phyloP scores from a whole-genome alignment of 2,329 filamentous ascomycete genomes.

The Pseudogymnoascus sp. region DNA sequence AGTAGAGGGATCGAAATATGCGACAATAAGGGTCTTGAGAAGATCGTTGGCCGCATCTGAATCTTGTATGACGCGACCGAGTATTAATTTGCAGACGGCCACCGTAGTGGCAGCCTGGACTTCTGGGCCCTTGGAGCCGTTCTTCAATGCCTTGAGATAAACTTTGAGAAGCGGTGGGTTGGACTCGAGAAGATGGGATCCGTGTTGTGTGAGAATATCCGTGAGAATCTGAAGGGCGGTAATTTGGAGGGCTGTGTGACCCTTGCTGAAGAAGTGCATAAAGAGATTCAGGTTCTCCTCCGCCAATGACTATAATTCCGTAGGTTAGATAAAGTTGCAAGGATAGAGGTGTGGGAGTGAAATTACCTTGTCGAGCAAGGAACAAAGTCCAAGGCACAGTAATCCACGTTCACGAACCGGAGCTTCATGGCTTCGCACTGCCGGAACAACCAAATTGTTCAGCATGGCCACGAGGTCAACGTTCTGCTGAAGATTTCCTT shows the following conservation, averaged over 20 bases:
- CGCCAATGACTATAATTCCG: constrained; percentile 56
- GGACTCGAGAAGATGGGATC: constrained; percentile 61
- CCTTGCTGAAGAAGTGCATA: constrained; percentile 91
- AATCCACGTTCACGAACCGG: constrained; percentile 87
- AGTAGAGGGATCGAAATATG: constrained; percentile 84
- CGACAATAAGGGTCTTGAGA: constrained; percentile 73
- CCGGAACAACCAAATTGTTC: constrained; percentile 92
- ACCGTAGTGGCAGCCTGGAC: constrained; percentile 76
- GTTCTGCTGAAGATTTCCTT: constrained; percentile 80
- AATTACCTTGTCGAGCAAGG: constrained; percentile 69
- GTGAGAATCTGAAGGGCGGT: constrained; percentile 86
- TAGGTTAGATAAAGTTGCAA: constrained; percentile 8
- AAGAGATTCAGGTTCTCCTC: constrained; percentile 89
- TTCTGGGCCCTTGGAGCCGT: constrained; percentile 56
- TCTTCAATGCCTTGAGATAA: constrained; percentile 74
- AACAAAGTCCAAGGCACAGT: constrained; percentile 82
- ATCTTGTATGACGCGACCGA: constrained; percentile 70
- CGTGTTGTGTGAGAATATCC: constrained; percentile 86
- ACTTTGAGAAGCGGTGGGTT: constrained; percentile 70
- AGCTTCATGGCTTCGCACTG: constrained; percentile 85
- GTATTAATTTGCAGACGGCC: constrained; percentile 76
- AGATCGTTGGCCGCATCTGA: constrained; percentile 57
- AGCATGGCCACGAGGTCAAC: constrained; percentile 93
- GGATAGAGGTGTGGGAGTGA: neutral
- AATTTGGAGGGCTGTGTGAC: constrained; percentile 80